These are phyloP conservation scores for Trichoderma gamsii DNA, from an alignment of 495 filamentous ascomycete genomes.

Conservation along the genomic window DNA sequence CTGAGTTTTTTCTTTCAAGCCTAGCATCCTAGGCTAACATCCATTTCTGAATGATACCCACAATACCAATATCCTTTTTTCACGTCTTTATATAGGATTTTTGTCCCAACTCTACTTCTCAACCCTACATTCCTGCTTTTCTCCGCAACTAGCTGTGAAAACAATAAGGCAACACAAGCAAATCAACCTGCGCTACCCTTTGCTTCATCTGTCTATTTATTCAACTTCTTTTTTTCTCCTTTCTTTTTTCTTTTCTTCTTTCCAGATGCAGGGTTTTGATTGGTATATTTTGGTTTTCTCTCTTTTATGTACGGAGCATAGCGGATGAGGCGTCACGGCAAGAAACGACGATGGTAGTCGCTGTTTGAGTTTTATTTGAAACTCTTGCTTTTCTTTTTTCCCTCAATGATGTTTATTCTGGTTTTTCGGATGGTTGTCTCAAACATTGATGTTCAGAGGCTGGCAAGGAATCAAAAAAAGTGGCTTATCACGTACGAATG, in stretches of 20 bases:
- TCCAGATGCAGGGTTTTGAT: neutral
- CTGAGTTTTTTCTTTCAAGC: neutral
- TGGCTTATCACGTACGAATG: conserved; percentile 7
- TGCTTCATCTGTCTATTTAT: conserved; percentile 10
- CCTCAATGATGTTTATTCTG: neutral
- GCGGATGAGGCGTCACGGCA: conserved; percentile 13
- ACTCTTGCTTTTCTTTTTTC: neutral
- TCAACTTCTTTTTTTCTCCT: neutral
- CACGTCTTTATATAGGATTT: neutral
- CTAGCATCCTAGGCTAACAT: neutral
- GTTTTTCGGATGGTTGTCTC: neutral
- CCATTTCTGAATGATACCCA: conserved; percentile 13
- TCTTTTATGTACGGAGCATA: conserved; percentile 11
- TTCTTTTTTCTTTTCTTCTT: neutral
- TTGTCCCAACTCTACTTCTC: neutral
- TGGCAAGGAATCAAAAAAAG: neutral
- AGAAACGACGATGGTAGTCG: neutral
- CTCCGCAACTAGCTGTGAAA: neutral
- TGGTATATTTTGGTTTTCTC: neutral
- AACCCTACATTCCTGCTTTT: neutral
- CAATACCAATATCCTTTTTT: conserved; percentile 12
- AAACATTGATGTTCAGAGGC: neutral
- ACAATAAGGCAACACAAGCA: no score
- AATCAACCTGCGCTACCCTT: neutral
- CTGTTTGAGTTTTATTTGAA: neutral